A percentile compares a stretch with the other conserved stretches of the same genome.
Conservation (phyloP, 306 rosid species). For the Notholithocarpus densiflorus region DNA sequence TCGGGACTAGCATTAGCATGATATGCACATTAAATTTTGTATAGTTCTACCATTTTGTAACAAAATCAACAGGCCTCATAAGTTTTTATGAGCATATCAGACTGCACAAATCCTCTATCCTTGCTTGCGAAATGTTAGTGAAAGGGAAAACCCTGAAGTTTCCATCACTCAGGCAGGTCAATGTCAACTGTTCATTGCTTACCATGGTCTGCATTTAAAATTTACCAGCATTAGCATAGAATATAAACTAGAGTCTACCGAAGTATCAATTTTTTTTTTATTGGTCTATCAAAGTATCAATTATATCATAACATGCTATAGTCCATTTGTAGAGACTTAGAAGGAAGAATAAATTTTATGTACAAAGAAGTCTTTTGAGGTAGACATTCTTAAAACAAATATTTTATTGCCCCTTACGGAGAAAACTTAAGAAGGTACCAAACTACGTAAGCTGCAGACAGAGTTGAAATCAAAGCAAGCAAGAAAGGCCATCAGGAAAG, state of each 20-base stretch:
- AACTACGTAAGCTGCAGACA: too few relatives aligned
- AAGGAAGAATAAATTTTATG: not conserved
- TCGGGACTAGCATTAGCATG: not conserved
- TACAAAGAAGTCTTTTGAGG: not conserved
- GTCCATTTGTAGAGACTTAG: not conserved
- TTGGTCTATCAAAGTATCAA: not conserved
- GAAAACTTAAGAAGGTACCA: not conserved
- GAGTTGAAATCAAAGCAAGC: too few relatives aligned
- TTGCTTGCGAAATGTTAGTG: conserved; percentile 60
- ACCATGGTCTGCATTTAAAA: conserved; percentile 82
- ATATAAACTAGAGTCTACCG: conserved; percentile 5
- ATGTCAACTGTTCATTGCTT: conserved; percentile 71
- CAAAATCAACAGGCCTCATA: conserved; percentile 17
- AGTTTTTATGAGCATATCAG: conserved; percentile 50
- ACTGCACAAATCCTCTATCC: conserved; percentile 74
- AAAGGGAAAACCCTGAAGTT: conserved; percentile 74
- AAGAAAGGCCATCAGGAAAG: not conserved
- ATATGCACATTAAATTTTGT: not conserved
- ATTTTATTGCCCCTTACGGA: not conserved
- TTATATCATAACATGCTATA: conserved; percentile 3
- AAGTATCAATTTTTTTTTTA: not conserved
- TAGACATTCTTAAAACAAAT: not conserved
- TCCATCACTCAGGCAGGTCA: conserved; percentile 76
- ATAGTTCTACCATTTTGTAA: not conserved
- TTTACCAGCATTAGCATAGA: conserved; percentile 23